A percentile compares a stretch with the other conserved stretches of the same genome.
Evolutionary conservation across 345 rosid genomes (phyloP).

Genomic region (Rhodamnia rubescens): DNA sequence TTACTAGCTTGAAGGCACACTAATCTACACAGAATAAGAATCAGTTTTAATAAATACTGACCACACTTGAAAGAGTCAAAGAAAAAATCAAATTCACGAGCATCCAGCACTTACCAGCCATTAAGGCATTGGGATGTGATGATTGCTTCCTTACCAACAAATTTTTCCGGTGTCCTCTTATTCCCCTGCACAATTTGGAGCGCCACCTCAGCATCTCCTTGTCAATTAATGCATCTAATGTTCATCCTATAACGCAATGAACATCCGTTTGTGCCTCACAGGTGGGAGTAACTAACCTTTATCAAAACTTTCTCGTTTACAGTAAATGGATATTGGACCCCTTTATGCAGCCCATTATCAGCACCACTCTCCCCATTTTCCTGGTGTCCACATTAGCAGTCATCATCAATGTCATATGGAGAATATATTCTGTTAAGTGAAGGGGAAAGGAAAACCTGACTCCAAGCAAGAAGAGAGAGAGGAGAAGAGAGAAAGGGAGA

Average conservation of each 20-base stretch:
- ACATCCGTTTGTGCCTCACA: neutral
- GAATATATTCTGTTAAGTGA: neutral
- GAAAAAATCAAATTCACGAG: neutral
- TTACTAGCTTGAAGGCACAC: neutral
- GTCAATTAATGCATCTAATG: neutral
- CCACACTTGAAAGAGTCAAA: neutral
- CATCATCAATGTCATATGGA: neutral
- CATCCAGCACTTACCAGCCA: slow-evolving; percentile 65
- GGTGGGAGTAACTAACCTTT: slow-evolving; percentile 36
- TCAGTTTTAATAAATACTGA: neutral
- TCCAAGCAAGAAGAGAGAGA: neutral
- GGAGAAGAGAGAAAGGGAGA: neutral
- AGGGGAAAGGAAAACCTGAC: neutral
- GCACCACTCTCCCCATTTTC: slow-evolving; percentile 64
- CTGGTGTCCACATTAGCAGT: slow-evolving; percentile 19
- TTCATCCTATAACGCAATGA: neutral
- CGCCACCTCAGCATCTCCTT: neutral
- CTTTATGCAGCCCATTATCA: slow-evolving; percentile 57
- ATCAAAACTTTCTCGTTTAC: slow-evolving; percentile 93
- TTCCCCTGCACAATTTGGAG: slow-evolving; percentile 55
- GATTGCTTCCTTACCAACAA: slow-evolving; percentile 95
- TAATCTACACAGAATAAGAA: neutral
- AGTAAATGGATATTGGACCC: slow-evolving; percentile 83
- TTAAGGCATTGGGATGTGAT: slow-evolving; percentile 96
- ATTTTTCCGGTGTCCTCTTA: slow-evolving; percentile 87